Base-by-base conservation (phyloP, 169 alveolate genomes). In the Plasmodium vinckei region DNA sequence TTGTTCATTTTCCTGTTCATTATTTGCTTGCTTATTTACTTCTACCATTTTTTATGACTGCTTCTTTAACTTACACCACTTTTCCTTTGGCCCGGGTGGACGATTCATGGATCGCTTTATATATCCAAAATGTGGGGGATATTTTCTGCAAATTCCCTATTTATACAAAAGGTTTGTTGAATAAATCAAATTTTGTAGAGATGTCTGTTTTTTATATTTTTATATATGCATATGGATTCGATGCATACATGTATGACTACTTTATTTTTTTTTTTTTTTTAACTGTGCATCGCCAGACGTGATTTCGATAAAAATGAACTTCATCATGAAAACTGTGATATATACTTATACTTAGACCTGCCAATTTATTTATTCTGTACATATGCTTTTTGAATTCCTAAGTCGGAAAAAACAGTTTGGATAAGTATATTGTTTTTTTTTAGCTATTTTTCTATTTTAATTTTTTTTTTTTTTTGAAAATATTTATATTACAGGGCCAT, bases 201-300 rank as follows among this genome's bases (percentile, higher is more conserved):
- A 51, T 6, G 17, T 33, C 7, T 27, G 7, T 3, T 33, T 27
- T 3, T 33, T 7, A 15, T 51, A 51, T 15, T 4, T 51, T 47
- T n/a, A n/a, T n/a, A n/a, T n/a, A n/a, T n/a, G n/a, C n/a, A n/a
- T n/a, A n/a, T n/a, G n/a, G n/a, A n/a, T n/a, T n/a, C n/a, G n/a
- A n/a, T 51, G 59, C 59, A 6, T 51, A 9, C 7, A 15, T 51
- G 0, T 27, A 1, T 51, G 19, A 51, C 59, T 1, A 49, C 6
- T 10, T 49, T 49, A 6, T 0, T 5, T 49, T 2, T 10, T 49
- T 49, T n/a, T 13, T 51, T 44, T 9, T 68, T 49, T 49, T 73
- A 33, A 94, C 96, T 86, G 97, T 91, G 73, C 99, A 98, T 54
- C 97, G 90, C 99, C 99, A 98, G 9, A 97, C 94, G 88, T 98